Conservation (phyloP, 2,329 filamentous ascomycete species). For the Xylariaceae sp. region DNA sequence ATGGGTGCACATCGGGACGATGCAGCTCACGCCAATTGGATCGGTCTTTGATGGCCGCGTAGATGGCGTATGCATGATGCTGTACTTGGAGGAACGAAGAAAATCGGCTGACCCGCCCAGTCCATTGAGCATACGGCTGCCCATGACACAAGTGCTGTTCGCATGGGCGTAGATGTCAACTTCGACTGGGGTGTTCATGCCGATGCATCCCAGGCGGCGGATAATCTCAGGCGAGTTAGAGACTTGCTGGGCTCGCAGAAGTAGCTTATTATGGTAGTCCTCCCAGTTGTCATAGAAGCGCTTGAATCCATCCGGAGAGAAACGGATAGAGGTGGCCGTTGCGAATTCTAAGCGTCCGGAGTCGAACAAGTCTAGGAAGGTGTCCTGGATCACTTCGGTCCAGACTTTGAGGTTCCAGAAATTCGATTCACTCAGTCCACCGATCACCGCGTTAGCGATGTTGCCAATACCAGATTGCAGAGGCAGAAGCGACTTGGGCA, state of each 20-base stretch:
- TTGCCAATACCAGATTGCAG: constrained; percentile 91
- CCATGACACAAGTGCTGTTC: constrained; percentile 90
- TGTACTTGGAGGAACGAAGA: constrained; percentile 74
- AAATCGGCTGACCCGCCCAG: constrained; percentile 77
- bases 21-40: constrained; percentile 80
- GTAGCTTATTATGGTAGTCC: constrained; percentile 77
- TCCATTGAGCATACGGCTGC: constrained; percentile 79
- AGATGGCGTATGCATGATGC: constrained; percentile 91
- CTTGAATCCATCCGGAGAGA: constrained; percentile 89
- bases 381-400: constrained; percentile 93
- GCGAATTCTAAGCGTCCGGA: constrained; percentile 86
- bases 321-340: constrained; percentile 87
- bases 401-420: constrained; percentile 90
- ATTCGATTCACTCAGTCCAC: constrained; percentile 79
- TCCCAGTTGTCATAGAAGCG: constrained; percentile 91
- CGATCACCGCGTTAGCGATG: constrained; percentile 90
- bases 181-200: constrained; percentile 94
- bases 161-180: constrained; percentile 95
- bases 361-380: constrained; percentile 92
- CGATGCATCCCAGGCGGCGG: constrained; percentile 82
- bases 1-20: constrained; percentile 93
- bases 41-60: constrained; percentile 82
- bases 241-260: constrained; percentile 85
- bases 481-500: constrained; percentile 78
- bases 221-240: constrained; percentile 93